Base-by-base conservation (phyloP, 768 basidiomycete species). In the Pleurotus eryngii region DNA sequence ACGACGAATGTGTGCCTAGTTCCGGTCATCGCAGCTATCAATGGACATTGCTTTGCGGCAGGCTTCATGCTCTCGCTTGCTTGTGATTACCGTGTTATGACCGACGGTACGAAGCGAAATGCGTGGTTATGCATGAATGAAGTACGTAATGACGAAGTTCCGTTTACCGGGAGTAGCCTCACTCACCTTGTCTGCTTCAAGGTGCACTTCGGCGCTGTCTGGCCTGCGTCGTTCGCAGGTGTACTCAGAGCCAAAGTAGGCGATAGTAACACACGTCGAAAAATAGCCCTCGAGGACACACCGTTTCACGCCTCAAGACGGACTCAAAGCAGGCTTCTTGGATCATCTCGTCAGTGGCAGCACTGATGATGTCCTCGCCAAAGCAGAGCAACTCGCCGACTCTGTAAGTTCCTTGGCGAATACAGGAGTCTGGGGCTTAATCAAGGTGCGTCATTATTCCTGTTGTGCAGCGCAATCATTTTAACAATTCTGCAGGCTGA, bases 61-160 rank as follows among this genome's bases (percentile, higher is more conserved):
- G 93, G 84, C 12, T 82, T 92, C 65, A 84, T 92, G 70, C 72
- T 95, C 12, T 81, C 92, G 2, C 71, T 97, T 49, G 81, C 80
- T 3, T 95, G 92, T 68, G 94, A 97, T 70, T 95, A 91, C 72
- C 83, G 94, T 40, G 79, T 96, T 56, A 94, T 95, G 86, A 90
- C 85, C 12, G 86, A 90, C 61, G 93, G 88, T 14, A 85, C 76
- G 64, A 81, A 79, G 63, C 86, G 86, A 27, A 85, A 86, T 65
- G 87, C 89, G 1, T 95, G 92, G 89, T 72, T 91, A 51, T 91
- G 87, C 68, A 96, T 97, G 94, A 98, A 96, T 66, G 95, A 96
- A 76, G 89, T 90, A 55, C 66, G 66, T 45, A 40, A 11, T 18
- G 9, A 9, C 8, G 6, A 11, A 26, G 22, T 17, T 22, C 50